A percentile compares a stretch with the other conserved stretches of the same genome.
Evolutionary conservation across 2,329 filamentous ascomycete genomes (phyloP).

Genomic region (Ascochyta koolunga): DNA sequence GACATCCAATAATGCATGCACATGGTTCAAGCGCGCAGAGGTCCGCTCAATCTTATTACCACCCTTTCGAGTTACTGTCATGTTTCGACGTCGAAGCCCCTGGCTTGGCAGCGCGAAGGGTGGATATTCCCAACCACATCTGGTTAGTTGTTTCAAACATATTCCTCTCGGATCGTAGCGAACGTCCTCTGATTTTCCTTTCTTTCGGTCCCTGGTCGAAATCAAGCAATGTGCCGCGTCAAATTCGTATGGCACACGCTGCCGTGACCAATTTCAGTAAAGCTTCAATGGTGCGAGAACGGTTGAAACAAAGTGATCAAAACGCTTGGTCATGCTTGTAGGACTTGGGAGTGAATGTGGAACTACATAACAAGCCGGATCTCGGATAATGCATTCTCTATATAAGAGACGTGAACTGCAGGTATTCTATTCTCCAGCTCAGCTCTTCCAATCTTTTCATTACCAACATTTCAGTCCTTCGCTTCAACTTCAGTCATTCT

Average conservation of each 20-base stretch:
- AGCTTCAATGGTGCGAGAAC: constrained; percentile 13
- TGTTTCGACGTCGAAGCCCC: constrained; percentile 23
- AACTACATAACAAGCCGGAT: constrained; percentile 1
- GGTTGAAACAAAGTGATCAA: constrained; percentile 15
- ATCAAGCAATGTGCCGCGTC: constrained; percentile 10
- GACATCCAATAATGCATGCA: background rate
- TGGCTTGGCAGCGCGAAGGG: constrained; percentile 24
- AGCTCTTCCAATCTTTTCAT: constrained; percentile 26
- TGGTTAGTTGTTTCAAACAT: constrained; percentile 26
- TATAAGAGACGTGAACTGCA: constrained; percentile 15
- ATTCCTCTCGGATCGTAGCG: constrained; percentile 17
- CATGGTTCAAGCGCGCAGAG: background rate
- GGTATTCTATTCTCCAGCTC: constrained; percentile 16
- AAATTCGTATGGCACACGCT: constrained; percentile 14
- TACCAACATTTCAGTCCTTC: constrained; percentile 20
- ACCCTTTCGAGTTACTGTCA: constrained; percentile 8
- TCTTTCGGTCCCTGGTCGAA: constrained; percentile 4
- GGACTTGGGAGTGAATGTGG: constrained; percentile 11
- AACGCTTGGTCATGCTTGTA: constrained; percentile 12
- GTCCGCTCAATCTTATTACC: constrained; percentile 15
- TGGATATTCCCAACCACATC: constrained; percentile 2
- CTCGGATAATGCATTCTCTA: constrained; percentile 12
- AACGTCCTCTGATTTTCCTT: constrained; percentile 17
- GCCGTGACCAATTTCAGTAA: constrained; percentile 3
- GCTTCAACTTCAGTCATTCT: constrained; percentile 23